phyloP scores from a whole-genome alignment of 176 grass and related monocot genomes.

The Oryza longistaminata region DNA sequence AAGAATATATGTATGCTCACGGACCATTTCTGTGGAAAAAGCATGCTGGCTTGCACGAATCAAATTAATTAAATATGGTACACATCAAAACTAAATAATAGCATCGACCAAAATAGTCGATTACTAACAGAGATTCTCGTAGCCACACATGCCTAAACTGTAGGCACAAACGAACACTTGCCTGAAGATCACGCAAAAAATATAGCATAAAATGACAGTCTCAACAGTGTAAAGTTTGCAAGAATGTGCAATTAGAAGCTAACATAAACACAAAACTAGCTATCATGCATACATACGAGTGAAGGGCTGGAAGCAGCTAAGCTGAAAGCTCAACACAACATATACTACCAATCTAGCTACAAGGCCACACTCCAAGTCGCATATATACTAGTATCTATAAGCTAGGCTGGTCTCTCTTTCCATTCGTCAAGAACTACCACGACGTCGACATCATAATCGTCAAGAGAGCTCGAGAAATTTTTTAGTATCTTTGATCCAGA shows the following conservation, averaged over 20 bases:
- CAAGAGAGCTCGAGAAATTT: neutral
- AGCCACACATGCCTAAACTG: neutral
- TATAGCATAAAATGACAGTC: constrained; percentile 29
- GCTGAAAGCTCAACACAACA: neutral
- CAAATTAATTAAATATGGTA: neutral
- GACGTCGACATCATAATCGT: neutral
- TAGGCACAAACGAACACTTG: neutral
- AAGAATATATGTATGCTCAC: neutral
- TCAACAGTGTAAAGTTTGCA: neutral
- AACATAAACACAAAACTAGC: neutral
- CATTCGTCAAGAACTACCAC: neutral
- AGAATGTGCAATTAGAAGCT: neutral
- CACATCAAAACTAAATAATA: too few species aligned
- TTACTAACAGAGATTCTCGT: neutral
- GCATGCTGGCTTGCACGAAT: neutral
- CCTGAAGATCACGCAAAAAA: neutral
- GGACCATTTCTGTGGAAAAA: neutral
- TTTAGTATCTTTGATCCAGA: neutral
- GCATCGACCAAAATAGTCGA: neutral
- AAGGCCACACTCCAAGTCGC: neutral
- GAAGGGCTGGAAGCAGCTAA: neutral
- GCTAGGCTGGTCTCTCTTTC: neutral
- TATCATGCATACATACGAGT: neutral
- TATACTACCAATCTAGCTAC: neutral
- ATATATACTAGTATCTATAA: too few species aligned